Percentiles rank a stretch among this genome's conserved stretches.
Evolutionary conservation across 1,284 basidiomycete genomes (phyloP).

Genomic region (Moesziomyces aphidis): DNA sequence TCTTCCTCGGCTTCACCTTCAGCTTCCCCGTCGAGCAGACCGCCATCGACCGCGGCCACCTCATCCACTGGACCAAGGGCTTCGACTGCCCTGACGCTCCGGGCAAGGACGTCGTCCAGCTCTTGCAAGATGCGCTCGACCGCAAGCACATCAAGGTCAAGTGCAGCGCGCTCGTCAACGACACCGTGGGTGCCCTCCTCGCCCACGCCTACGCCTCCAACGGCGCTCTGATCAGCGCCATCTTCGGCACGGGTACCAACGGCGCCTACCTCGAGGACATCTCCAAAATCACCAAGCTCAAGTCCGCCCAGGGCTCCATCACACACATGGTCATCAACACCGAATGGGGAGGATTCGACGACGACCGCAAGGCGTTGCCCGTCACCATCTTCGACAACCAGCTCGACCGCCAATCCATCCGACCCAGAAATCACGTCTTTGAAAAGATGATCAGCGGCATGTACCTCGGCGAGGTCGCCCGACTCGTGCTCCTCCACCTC

Average conservation of each 20-base stretch:
- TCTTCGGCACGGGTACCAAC: slow-evolving; percentile 98
- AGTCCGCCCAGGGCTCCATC: slow-evolving; percentile 30
- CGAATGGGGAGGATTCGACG: slow-evolving; percentile 75
- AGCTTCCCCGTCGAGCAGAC: slow-evolving; percentile 91
- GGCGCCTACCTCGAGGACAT: slow-evolving; percentile 94
- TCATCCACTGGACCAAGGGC: slow-evolving; percentile 71
- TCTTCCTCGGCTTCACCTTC: slow-evolving; percentile 79
- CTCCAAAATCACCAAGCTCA: slow-evolving; percentile 80
- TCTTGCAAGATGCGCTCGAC: slow-evolving; percentile 93
- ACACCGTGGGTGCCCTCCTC: slow-evolving; percentile 90
- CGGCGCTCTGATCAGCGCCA: slow-evolving; percentile 82
- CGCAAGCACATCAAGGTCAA: slow-evolving; percentile 92
- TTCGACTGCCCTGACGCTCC: slow-evolving; percentile 73
- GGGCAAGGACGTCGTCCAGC: slow-evolving; percentile 89
- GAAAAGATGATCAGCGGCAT: slow-evolving; percentile 99
- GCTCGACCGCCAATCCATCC: slow-evolving; percentile 91
- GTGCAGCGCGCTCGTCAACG: slow-evolving; percentile 94
- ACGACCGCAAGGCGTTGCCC: slow-evolving; percentile 81
- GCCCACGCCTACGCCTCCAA: slow-evolving; percentile 92
- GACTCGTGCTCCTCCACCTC: slow-evolving; percentile 85
- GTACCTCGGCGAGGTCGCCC: slow-evolving; percentile 95
- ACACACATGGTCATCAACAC: slow-evolving; percentile 91
- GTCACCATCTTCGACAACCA: slow-evolving; percentile 93
- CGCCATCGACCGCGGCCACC: slow-evolving; percentile 86
- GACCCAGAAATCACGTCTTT: slow-evolving; percentile 91